Evolutionary conservation across 1,284 basidiomycete species (phyloP).

Genomic region (Butyriboletus appendiculatus): DNA sequence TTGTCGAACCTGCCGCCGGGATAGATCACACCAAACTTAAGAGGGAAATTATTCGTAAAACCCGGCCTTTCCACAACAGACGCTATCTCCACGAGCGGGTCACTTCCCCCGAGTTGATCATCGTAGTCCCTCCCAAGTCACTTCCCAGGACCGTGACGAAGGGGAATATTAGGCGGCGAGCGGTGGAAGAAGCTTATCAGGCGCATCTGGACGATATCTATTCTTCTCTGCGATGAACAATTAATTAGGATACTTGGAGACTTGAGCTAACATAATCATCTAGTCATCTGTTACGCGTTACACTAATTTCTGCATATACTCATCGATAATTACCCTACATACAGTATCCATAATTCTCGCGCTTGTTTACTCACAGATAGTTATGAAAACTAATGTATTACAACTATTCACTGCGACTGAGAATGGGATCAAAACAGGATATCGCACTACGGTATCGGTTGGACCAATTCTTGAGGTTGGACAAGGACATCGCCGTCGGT

Average conservation of each 20-base stretch:
- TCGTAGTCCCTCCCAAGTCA: slow-evolving; percentile 54
- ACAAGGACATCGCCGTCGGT: slow-evolving; percentile 23
- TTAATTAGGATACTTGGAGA: background rate
- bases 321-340: slow-evolving; percentile 23
- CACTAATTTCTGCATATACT: slow-evolving; percentile 11
- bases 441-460: background rate
- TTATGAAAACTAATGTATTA: slow-evolving; percentile 11
- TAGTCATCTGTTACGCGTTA: slow-evolving; percentile 9
- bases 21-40: slow-evolving; percentile 54
- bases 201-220: slow-evolving; percentile 55
- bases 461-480: background rate
- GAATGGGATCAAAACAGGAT: background rate
- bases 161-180: slow-evolving; percentile 65
- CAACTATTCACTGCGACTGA: background rate
- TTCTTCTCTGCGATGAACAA: slow-evolving; percentile 26
- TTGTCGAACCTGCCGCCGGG: slow-evolving; percentile 57
- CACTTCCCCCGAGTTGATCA: slow-evolving; percentile 50
- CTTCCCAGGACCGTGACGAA: slow-evolving; percentile 68
- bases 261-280: slow-evolving; percentile 13
- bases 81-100: slow-evolving; percentile 72
- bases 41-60: slow-evolving; percentile 65
- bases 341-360: slow-evolving; percentile 12
- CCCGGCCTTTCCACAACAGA: slow-evolving; percentile 59
- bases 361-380: background rate
- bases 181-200: slow-evolving; percentile 59